These are phyloP conservation scores for Sarocladium kiliense DNA, from an alignment of 2,329 filamentous ascomycete genomes.

Conservation along the genomic window DNA sequence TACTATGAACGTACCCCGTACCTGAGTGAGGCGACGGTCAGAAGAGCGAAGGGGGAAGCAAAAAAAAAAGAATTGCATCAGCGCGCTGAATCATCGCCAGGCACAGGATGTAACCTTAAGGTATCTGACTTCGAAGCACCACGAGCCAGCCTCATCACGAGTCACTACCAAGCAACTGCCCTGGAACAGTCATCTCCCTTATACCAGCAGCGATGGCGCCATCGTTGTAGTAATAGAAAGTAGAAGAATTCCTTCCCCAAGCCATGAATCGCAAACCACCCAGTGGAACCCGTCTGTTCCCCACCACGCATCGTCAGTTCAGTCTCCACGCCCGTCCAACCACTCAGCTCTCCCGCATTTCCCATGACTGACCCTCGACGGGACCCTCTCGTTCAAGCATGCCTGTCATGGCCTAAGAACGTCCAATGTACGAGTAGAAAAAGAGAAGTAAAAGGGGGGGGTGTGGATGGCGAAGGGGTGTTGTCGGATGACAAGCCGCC, in stretches of 20 bases:
- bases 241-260: background rate
- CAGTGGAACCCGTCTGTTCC: background rate
- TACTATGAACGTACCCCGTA: too few relatives aligned
- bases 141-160: too few relatives aligned
- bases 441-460: background rate
- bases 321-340: background rate
- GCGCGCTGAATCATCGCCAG: constrained; percentile 8
- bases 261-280: background rate
- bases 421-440: background rate
- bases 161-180: too few relatives aligned
- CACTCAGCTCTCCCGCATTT: constrained; percentile 5
- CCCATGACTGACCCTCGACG: background rate
- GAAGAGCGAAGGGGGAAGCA: background rate
- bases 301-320: constrained; percentile 2
- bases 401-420: background rate
- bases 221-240: background rate
- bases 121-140: background rate
- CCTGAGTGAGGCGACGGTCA: background rate
- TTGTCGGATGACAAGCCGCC: too few relatives aligned
- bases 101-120: background rate
- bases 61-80: background rate
- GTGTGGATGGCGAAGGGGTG: background rate
- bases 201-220: too few relatives aligned
- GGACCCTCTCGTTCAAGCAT: background rate
- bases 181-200: too few relatives aligned